Percentiles rank a stretch among this genome's conserved stretches.
These are phyloP conservation scores for Neopestalotiopsis clavispora DNA, from an alignment of 2,329 filamentous ascomycete genomes.

Conservation along the genomic window DNA sequence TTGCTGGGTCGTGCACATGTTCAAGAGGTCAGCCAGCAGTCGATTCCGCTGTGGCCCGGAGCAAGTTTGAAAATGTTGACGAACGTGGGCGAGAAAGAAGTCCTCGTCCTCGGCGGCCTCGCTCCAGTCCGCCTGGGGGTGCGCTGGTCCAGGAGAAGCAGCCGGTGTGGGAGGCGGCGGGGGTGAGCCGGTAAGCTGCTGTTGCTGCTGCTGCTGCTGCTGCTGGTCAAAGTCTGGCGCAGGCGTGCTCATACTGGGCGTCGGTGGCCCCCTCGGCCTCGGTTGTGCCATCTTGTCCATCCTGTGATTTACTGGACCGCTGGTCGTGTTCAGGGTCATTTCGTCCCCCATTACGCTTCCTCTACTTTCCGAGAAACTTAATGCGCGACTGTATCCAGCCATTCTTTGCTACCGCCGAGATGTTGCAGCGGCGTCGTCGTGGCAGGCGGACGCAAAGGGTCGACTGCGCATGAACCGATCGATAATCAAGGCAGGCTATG, in stretches of 20 bases:
- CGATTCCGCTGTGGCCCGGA: constrained; percentile 78
- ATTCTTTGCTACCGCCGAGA: constrained; percentile 31
- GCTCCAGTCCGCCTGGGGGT: constrained; percentile 73
- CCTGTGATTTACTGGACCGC: constrained; percentile 45
- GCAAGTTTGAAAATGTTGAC: constrained; percentile 79
- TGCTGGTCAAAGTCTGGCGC: constrained; percentile 65
- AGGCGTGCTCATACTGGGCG: constrained; percentile 69
- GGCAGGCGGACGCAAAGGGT: neutral
- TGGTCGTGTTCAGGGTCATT: constrained; percentile 57
- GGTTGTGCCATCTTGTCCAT: constrained; percentile 60
- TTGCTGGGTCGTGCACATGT: constrained; percentile 93
- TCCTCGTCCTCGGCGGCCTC: constrained; percentile 81
- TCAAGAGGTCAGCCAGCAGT: constrained; percentile 85
- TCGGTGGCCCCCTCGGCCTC: constrained; percentile 63
- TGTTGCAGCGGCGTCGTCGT: constrained; percentile 2
- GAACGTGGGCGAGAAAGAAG: constrained; percentile 78
- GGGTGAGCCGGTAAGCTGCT: constrained; percentile 61
- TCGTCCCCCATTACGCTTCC: constrained; percentile 64
- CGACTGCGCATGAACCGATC: neutral
- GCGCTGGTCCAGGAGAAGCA: constrained; percentile 66
- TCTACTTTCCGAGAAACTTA: constrained; percentile 66
- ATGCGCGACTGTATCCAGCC: constrained; percentile 52
- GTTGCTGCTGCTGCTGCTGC: too few species aligned
- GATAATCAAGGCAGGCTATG: neutral
- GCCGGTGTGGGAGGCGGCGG: constrained; percentile 70